These are phyloP conservation scores for Rugosomyces carneus DNA, from an alignment of 1,284 basidiomycete species.

Conservation along the genomic window DNA sequence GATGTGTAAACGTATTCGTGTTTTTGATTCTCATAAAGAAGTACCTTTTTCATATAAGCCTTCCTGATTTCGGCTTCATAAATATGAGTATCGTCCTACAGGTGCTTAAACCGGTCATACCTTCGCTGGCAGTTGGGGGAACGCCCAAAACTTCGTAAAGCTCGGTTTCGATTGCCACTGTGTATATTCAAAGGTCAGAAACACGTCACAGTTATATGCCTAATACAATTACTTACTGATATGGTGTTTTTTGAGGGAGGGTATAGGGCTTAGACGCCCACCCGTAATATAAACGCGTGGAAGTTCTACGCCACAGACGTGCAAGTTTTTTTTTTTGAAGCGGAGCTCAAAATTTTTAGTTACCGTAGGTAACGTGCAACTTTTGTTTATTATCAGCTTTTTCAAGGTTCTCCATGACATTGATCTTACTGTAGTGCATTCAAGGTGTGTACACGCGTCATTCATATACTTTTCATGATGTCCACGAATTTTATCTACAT, in stretches of 20 bases:
- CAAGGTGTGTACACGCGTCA: too few species aligned
- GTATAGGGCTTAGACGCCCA: constrained; percentile 1
- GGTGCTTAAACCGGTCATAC: constrained; percentile 30
- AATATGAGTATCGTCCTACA: constrained; percentile 14
- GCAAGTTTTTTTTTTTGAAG: constrained; percentile 19
- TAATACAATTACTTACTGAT: constrained; percentile 6
- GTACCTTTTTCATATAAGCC: constrained; percentile 86
- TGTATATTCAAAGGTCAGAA: not conserved
- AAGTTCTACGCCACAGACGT: constrained; percentile 16
- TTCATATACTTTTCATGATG: constrained; percentile 33
- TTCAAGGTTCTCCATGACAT: too few species aligned
- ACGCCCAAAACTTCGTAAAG: constrained; percentile 82
- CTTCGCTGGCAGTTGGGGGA: constrained; percentile 60
- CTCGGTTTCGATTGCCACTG: constrained; percentile 69
- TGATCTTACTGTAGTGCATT: too few species aligned
- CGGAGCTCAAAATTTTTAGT: constrained; percentile 21
- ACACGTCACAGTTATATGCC: not conserved
- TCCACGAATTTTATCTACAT: constrained; percentile 73
- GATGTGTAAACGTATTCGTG: constrained; percentile 21
- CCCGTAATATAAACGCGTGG: constrained; percentile 7
- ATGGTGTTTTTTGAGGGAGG: not conserved
- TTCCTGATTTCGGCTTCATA: constrained; percentile 79
- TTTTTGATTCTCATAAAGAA: constrained; percentile 10
- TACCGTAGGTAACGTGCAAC: not conserved
- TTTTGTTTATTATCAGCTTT: too few species aligned